These are phyloP conservation scores for Monoraphidium neglectum DNA, from an alignment of 139 green algal genomes.

Conservation along the genomic window DNA sequence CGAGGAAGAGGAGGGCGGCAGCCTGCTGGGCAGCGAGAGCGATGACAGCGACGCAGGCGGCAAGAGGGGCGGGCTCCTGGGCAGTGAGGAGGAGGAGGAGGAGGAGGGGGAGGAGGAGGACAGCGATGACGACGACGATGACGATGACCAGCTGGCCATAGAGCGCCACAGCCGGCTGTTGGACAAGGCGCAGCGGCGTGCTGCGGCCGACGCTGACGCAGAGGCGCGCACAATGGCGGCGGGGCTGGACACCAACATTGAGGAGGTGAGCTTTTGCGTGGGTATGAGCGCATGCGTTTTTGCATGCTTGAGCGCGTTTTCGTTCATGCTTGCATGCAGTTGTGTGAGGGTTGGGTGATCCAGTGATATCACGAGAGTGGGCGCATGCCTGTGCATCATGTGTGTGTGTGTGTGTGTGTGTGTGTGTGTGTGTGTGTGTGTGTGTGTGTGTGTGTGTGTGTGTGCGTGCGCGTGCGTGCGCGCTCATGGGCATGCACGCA, in stretches of 20 bases:
- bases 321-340: too few species aligned
- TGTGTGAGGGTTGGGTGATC: too few species aligned
- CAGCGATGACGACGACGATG: constrained; percentile 40
- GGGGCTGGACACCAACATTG: constrained; percentile 70
- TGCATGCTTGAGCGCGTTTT: too few species aligned
- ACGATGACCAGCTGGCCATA: constrained; percentile 55
- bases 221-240: constrained; percentile 62
- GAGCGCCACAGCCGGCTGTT: constrained; percentile 52
- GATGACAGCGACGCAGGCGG: constrained; percentile 40
- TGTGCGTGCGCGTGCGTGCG: too few species aligned
- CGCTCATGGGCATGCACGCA: too few species aligned
- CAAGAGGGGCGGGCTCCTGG: constrained; percentile 19
- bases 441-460: too few species aligned
- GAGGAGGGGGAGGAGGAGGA: constrained; percentile 31
- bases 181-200: constrained; percentile 51
- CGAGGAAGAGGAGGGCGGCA: constrained; percentile 40
- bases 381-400: too few species aligned
- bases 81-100: constrained; percentile 35
- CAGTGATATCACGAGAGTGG: too few species aligned
- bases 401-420: too few species aligned
- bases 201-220: constrained; percentile 39
- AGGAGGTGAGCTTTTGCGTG: constrained; percentile 20
- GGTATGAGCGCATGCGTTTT: neutral
- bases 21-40: constrained; percentile 35
- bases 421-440: too few species aligned